Evolutionary conservation across 495 filamentous ascomycete species (phyloP).

Genomic region (Podospora fimiseda): DNA sequence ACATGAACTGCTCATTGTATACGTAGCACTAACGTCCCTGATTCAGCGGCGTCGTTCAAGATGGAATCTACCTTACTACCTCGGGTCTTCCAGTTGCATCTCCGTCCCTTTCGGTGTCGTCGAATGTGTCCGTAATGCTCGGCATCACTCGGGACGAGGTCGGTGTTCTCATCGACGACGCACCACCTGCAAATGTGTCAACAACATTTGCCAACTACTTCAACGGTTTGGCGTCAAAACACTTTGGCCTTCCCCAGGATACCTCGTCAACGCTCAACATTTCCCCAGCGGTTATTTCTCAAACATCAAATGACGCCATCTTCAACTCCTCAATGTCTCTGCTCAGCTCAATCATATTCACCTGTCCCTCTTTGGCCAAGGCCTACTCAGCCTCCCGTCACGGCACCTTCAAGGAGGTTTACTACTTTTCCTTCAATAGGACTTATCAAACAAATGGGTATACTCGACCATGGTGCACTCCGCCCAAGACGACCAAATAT

Average conservation of each 20-base stretch:
- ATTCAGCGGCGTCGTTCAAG: conserved; percentile 23
- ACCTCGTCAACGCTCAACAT: conserved; percentile 19
- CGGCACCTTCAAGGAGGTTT: conserved; percentile 24
- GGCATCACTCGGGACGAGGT: conserved; percentile 39
- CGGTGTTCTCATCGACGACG: conserved; percentile 27
- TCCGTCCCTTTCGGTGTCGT: conserved; percentile 11
- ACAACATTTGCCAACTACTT: conserved; percentile 16
- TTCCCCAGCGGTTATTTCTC: background rate
- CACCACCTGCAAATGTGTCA: conserved; percentile 9
- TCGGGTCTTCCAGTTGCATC: conserved; percentile 24
- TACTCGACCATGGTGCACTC: conserved; percentile 32
- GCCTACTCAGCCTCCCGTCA: conserved; percentile 26
- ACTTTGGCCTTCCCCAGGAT: conserved; percentile 19
- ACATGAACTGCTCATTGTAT: background rate
- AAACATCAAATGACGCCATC: conserved; percentile 18
- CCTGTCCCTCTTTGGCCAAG: conserved; percentile 33
- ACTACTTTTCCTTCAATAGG: conserved; percentile 38
- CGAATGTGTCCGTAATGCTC: conserved; percentile 28
- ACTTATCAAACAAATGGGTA: conserved; percentile 38
- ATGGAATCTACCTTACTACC: conserved; percentile 30
- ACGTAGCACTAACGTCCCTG: background rate
- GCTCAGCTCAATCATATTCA: conserved; percentile 33
- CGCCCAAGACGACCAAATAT: conserved; percentile 19
- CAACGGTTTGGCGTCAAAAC: conserved; percentile 7
- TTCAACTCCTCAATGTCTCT: conserved; percentile 24